Evolutionary conservation across 2,329 filamentous ascomycete species (phyloP).

Genomic region (Grosmannia penicillata): DNA sequence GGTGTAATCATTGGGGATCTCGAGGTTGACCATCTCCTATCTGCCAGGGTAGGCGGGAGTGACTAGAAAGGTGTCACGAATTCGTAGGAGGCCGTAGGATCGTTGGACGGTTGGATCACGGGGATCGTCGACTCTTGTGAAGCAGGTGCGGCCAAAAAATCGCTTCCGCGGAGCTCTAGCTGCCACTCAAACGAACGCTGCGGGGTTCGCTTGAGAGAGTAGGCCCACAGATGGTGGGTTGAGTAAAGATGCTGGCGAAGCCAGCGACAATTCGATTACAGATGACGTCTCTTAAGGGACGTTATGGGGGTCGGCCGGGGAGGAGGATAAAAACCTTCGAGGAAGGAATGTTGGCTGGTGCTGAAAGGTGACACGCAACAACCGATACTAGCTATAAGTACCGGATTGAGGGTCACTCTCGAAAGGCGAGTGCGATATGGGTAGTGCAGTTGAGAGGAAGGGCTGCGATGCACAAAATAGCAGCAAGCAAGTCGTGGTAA

Average conservation of each 20-base stretch:
- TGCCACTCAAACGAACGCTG: constrained; percentile 95
- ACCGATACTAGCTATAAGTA: constrained; percentile 72
- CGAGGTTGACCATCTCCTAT: constrained; percentile 75
- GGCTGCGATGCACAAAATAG: too few species aligned
- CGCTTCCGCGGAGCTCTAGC: constrained; percentile 81
- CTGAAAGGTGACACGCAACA: constrained; percentile 8
- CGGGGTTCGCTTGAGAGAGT: constrained; percentile 90
- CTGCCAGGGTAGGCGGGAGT: too few species aligned
- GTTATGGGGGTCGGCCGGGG: constrained; percentile 85
- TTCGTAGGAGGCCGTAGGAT: too few species aligned
- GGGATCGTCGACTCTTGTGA: constrained; percentile 64
- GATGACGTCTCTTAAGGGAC: constrained; percentile 50
- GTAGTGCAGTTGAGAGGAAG: too few species aligned
- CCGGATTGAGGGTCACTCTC: constrained; percentile 33
- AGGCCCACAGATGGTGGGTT: constrained; percentile 70
- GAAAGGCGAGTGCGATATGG: too few species aligned
- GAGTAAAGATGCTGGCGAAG: constrained; percentile 62
- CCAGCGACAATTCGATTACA: constrained; percentile 54
- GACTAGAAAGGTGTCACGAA: too few species aligned
- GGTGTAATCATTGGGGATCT: constrained; percentile 67
- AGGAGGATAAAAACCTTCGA: constrained; percentile 70
- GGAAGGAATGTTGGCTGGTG: constrained; percentile 76
- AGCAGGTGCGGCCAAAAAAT: neutral
- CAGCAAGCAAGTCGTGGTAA: too few species aligned
- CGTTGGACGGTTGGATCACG: too few species aligned